These are phyloP conservation scores for Verticillium isaacii DNA, from an alignment of 2,329 filamentous ascomycete genomes.

Conservation along the genomic window DNA sequence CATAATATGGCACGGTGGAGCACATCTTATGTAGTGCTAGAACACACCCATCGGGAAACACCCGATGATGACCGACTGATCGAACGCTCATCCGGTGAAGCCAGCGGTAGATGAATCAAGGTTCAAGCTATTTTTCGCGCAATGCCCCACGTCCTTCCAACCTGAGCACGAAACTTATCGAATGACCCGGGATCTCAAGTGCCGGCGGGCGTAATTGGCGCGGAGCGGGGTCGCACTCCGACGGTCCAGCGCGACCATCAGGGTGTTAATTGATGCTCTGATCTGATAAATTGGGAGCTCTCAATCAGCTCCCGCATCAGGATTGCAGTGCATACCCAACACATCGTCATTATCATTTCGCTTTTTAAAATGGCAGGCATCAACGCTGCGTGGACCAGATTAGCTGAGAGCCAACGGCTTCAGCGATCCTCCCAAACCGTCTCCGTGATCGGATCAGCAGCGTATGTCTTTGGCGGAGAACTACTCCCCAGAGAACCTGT, in stretches of 20 bases:
- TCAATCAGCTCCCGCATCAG: not conserved
- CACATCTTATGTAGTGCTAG: no score
- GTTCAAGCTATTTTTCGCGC: no score
- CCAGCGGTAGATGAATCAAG: no score
- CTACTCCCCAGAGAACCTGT: conserved; percentile 44
- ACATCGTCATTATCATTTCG: no score
- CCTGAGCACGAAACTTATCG: not conserved
- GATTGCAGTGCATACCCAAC: not conserved
- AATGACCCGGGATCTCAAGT: not conserved
- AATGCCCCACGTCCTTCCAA: no score
- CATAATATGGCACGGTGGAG: no score
- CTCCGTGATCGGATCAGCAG: conserved; percentile 30
- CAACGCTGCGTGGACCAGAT: conserved; percentile 17
- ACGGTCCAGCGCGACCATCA: not conserved
- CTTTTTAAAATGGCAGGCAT: conserved; percentile 7
- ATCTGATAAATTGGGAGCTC: not conserved
- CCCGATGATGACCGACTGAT: no score
- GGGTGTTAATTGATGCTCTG: not conserved
- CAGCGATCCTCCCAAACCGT: conserved; percentile 46
- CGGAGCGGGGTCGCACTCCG: not conserved
- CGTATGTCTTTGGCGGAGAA: conserved; percentile 48
- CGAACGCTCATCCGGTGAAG: no score
- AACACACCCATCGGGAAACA: no score
- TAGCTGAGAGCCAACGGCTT: conserved; percentile 25
- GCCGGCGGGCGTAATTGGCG: not conserved